Evolutionary conservation across 1,139 yeast genomes (phyloP).

Genomic region (Diutina neorugosa): DNA sequence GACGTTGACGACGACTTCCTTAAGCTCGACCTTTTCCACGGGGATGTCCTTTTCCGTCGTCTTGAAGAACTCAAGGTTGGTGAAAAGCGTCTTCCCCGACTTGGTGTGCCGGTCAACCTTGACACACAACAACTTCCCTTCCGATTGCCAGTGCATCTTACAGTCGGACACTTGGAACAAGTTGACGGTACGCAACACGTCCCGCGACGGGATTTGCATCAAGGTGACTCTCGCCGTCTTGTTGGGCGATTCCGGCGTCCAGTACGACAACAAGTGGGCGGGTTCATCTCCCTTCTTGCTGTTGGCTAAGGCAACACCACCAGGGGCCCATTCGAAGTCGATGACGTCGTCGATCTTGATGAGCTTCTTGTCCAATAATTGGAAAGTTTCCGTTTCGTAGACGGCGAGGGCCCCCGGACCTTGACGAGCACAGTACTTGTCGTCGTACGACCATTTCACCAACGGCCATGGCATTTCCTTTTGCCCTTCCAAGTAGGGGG

Average conservation of each 20-base stretch:
- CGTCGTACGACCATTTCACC: slow-evolving; percentile 92
- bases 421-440: slow-evolving; percentile 88
- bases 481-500: slow-evolving; percentile 60
- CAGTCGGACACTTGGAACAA: slow-evolving; percentile 91
- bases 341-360: slow-evolving; percentile 75
- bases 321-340: slow-evolving; percentile 95
- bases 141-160: slow-evolving; percentile 89
- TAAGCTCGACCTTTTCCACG: slow-evolving; percentile 86
- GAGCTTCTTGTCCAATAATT: slow-evolving; percentile 72
- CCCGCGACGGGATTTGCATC: slow-evolving; percentile 78
- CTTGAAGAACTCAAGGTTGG: slow-evolving; percentile 88
- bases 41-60: slow-evolving; percentile 84
- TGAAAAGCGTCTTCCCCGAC: slow-evolving; percentile 82
- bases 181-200: slow-evolving; percentile 80
- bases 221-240: slow-evolving; percentile 93
- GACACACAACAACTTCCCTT: slow-evolving; percentile 76
- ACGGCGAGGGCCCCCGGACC: slow-evolving; percentile 90
- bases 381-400: slow-evolving; percentile 62
- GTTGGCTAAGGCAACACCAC: slow-evolving; percentile 58
- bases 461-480: slow-evolving; percentile 91
- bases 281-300: slow-evolving; percentile 35
- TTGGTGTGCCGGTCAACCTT: slow-evolving; percentile 96
- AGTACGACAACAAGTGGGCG: slow-evolving; percentile 69
- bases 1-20: slow-evolving; percentile 78
- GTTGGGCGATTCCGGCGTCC: slow-evolving; percentile 92